phyloP scores from a whole-genome alignment of 768 basidiomycete species.

The Russula earlei region DNA sequence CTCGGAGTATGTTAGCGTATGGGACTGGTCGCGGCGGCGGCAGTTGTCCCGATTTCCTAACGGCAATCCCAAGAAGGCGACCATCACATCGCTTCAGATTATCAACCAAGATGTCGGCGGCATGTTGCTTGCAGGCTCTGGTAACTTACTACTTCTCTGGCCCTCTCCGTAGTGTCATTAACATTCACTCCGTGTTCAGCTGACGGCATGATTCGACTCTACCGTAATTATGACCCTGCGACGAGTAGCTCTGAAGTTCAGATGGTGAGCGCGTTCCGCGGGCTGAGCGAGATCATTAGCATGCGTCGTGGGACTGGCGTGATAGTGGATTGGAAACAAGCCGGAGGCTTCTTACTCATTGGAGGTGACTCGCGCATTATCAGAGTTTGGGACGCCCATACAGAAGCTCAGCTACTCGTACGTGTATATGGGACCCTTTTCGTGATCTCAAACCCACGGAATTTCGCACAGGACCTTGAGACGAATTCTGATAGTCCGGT shows the following conservation, averaged over 20 bases:
- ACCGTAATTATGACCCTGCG: constrained; percentile 80
- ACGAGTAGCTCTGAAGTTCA: constrained; percentile 66
- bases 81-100: constrained; percentile 80
- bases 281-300: constrained; percentile 66
- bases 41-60: constrained; percentile 81
- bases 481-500: constrained; percentile 88
- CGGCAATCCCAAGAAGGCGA: constrained; percentile 72
- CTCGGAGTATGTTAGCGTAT: constrained; percentile 48
- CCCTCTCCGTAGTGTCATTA: neutral
- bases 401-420: constrained; percentile 70
- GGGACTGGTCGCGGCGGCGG: constrained; percentile 85
- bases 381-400: constrained; percentile 91
- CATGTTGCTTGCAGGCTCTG: constrained; percentile 78
- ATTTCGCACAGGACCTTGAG: constrained; percentile 58
- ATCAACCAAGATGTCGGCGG: constrained; percentile 95
- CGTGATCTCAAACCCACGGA: neutral
- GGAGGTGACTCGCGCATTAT: constrained; percentile 87
- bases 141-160: constrained; percentile 30
- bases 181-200: constrained; percentile 38
- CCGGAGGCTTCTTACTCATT: constrained; percentile 73
- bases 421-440: constrained; percentile 21
- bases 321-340: constrained; percentile 90
- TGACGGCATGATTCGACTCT: constrained; percentile 87
- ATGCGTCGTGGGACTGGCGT: constrained; percentile 74
- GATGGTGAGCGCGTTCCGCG: constrained; percentile 92